Evolutionary conservation across 2,329 filamentous ascomycete species (phyloP).

Genomic region (Eutypa lata): DNA sequence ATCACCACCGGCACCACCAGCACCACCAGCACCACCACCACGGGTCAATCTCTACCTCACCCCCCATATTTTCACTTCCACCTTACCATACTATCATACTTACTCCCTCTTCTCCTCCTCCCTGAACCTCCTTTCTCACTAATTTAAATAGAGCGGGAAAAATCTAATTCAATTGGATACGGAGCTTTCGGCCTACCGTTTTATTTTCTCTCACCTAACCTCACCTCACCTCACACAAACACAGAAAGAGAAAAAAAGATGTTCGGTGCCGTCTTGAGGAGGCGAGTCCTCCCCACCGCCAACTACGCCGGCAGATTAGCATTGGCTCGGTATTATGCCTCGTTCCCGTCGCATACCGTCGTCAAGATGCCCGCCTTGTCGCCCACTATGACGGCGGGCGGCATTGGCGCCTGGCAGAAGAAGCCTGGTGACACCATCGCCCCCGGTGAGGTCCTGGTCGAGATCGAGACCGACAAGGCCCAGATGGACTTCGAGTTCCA

Average conservation of each 20-base stretch:
- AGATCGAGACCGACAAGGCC: slow-evolving; percentile 99
- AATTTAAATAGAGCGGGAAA: too few relatives aligned
- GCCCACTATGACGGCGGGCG: slow-evolving; percentile 94
- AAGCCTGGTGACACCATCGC: slow-evolving; percentile 83
- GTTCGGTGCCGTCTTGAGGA: slow-evolving; percentile 62
- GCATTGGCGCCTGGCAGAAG: slow-evolving; percentile 98
- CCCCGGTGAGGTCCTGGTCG: slow-evolving; percentile 92
- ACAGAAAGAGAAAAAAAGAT: too few relatives aligned
- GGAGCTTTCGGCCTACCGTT: slow-evolving; percentile 1
- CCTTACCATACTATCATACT: neutral
- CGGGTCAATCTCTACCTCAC: too few relatives aligned
- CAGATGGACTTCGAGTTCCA: slow-evolving; percentile 99
- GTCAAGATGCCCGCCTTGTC: slow-evolving; percentile 98
- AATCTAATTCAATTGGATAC: neutral
- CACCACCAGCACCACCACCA: too few relatives aligned
- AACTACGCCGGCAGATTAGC: slow-evolving; percentile 50
- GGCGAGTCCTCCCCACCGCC: slow-evolving; percentile 54
- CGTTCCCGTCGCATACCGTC: slow-evolving; percentile 90
- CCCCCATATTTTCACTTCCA: neutral
- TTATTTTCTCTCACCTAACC: slow-evolving; percentile 15
- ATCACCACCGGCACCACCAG: too few relatives aligned
- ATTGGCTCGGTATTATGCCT: slow-evolving; percentile 67
- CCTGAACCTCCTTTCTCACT: too few relatives aligned
- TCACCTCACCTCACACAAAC: slow-evolving; percentile 27
- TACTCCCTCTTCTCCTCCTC: neutral